Conservation (phyloP, 192 early-diverging fungal genomes). For the Entomortierella chlamydospora region DNA sequence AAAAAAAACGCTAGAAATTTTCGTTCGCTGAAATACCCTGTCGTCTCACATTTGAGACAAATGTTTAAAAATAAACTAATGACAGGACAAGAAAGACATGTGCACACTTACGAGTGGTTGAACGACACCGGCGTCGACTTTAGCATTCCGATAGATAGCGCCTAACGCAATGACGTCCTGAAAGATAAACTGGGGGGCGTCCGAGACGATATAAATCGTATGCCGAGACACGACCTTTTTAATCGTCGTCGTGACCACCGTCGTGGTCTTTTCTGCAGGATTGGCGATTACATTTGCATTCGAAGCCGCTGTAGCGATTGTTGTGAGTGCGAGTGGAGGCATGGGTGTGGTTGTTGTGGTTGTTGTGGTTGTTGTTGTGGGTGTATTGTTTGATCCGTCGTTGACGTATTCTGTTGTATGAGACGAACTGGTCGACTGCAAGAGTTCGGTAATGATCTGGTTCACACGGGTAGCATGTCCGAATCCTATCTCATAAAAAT, state of each 20-base stretch:
- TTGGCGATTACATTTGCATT: background rate
- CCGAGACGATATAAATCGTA: slow-evolving; percentile 65
- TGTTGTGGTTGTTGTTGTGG: background rate
- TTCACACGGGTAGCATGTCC: slow-evolving; percentile 71
- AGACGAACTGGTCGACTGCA: slow-evolving; percentile 25
- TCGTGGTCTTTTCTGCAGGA: background rate
- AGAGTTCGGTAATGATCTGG: slow-evolving; percentile 65
- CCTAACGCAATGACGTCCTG: slow-evolving; percentile 62
- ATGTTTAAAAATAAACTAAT: too few species aligned
- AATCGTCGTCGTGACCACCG: background rate
- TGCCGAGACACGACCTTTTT: slow-evolving; percentile 33
- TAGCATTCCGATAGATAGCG: slow-evolving; percentile 64
- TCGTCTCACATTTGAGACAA: too few species aligned
- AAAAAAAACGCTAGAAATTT: too few species aligned
- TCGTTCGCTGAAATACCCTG: too few species aligned
- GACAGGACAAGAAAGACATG: too few species aligned
- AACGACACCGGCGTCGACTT: slow-evolving; percentile 71
- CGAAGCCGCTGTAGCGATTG: background rate
- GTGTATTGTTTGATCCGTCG: background rate
- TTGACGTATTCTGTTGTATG: background rate
- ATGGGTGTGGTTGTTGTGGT: background rate
- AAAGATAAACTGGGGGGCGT: slow-evolving; percentile 69
- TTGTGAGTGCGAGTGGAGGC: background rate
- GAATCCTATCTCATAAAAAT: slow-evolving; percentile 55
- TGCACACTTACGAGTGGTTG: slow-evolving; percentile 65